These are phyloP conservation scores for Suillus clintonianus DNA, from an alignment of 768 basidiomycete genomes.

Conservation along the genomic window DNA sequence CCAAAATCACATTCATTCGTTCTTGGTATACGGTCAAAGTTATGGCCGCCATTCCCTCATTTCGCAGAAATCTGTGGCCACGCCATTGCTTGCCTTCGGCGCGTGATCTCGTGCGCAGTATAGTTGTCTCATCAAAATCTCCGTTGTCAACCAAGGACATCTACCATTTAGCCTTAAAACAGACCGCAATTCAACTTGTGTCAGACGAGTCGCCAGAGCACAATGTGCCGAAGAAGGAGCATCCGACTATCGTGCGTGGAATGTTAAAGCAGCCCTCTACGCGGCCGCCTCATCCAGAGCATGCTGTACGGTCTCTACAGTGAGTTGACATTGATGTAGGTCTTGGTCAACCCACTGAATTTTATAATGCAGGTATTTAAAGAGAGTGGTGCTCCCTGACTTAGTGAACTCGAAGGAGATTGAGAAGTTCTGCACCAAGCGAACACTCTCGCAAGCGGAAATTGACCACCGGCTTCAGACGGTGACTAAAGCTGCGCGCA, in stretches of 20 bases:
- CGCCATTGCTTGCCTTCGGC: neutral
- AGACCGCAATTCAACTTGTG: constrained; percentile 1
- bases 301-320: constrained; percentile 58
- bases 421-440: constrained; percentile 40
- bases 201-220: neutral
- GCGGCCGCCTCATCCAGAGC: constrained; percentile 41
- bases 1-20: too few species aligned
- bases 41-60: neutral
- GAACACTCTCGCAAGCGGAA: constrained; percentile 29
- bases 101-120: constrained; percentile 16
- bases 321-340: constrained; percentile 23
- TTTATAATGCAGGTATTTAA: constrained; percentile 50
- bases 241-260: neutral
- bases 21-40: too few species aligned
- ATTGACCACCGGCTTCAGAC: constrained; percentile 18
- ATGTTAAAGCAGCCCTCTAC: constrained; percentile 9
- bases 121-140: constrained; percentile 21
- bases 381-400: constrained; percentile 49
- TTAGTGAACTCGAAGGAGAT: constrained; percentile 45
- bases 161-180: constrained; percentile 20
- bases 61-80: neutral
- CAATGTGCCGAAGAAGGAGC: constrained; percentile 7
- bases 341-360: neutral
- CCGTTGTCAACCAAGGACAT: constrained; percentile 30
- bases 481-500: constrained; percentile 22